A percentile compares a stretch with the other conserved stretches of the same genome.
phyloP scores from a whole-genome alignment of 129 eudicot genomes.

The Kitagawia praeruptora region DNA sequence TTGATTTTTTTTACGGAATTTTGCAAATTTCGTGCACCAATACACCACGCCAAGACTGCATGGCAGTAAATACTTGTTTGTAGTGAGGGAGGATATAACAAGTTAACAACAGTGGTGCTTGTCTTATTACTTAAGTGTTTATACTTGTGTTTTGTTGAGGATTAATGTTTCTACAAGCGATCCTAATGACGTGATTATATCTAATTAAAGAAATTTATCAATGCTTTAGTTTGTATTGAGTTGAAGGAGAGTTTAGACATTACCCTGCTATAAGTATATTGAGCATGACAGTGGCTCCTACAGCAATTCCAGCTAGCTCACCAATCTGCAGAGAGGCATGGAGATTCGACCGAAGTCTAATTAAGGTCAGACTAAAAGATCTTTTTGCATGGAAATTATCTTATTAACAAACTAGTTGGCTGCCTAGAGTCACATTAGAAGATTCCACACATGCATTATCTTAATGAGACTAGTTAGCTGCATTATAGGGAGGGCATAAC shows the following conservation, averaged over 20 bases:
- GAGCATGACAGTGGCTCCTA: constrained; percentile 98
- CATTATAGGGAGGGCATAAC: not conserved
- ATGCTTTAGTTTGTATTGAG: not conserved
- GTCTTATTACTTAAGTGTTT: too few species aligned
- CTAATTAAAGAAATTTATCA: not conserved
- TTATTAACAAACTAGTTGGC: not conserved
- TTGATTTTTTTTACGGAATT: too few species aligned
- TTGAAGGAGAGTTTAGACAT: not conserved
- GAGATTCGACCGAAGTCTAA: constrained; percentile 3
- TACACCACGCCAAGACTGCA: too few species aligned
- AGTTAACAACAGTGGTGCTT: too few species aligned
- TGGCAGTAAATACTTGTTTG: too few species aligned
- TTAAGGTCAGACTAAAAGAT: not conserved
- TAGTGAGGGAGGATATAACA: not conserved
- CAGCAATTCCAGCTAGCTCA: constrained; percentile 92
- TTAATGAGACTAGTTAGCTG: not conserved
- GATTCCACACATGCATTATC: constrained; percentile 8
- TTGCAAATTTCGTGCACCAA: not conserved
- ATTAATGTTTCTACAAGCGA: too few species aligned
- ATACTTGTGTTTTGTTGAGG: too few species aligned
- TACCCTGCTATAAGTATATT: constrained; percentile 98
- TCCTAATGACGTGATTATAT: not conserved
- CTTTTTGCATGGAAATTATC: not conserved
- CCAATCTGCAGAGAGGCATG: constrained; percentile 58
- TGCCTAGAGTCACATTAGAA: constrained; percentile 4